A percentile compares a stretch with the other conserved stretches of the same genome.
Conservation (phyloP, 1,139 yeast species). For the Yamadazyma triangularis region DNA sequence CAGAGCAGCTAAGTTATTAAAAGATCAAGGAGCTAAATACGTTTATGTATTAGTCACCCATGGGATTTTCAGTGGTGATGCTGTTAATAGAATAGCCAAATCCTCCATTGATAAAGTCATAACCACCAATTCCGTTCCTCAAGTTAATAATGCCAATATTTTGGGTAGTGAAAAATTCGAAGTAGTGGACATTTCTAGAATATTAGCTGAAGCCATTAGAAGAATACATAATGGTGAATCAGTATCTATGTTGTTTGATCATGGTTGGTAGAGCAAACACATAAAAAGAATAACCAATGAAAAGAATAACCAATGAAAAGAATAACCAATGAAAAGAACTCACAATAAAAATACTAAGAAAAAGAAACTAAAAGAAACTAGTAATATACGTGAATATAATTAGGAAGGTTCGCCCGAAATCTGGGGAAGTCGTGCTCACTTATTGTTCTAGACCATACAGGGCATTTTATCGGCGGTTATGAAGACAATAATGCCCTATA, state of each 20-base stretch:
- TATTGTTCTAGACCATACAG: constrained; percentile 1
- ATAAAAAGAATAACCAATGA: background rate
- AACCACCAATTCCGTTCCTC: constrained; percentile 94
- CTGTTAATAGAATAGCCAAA: constrained; percentile 63
- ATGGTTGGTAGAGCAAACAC: constrained; percentile 57
- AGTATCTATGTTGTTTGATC: constrained; percentile 89
- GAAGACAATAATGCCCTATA: too few relatives aligned
- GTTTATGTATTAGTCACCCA: constrained; percentile 91
- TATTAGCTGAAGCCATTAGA: constrained; percentile 91
- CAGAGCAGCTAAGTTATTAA: constrained; percentile 84
- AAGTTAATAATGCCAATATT: constrained; percentile 50
- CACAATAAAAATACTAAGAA: too few relatives aligned
- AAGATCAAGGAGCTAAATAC: constrained; percentile 86
- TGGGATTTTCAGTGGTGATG: constrained; percentile 91
- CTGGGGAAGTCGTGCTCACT: constrained; percentile 6
- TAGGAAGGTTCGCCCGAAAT: too few relatives aligned
- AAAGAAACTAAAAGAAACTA: too few relatives aligned
- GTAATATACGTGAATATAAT: too few relatives aligned
- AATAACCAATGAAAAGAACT: too few relatives aligned
- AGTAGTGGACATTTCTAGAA: constrained; percentile 80
- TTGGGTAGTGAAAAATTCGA: constrained; percentile 59
- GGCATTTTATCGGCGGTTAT: too few relatives aligned
- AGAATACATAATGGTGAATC: constrained; percentile 97
- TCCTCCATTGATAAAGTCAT: constrained; percentile 79
- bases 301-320: too few relatives aligned